These are phyloP conservation scores for Penicillium pancosmium DNA, from an alignment of 495 filamentous ascomycete genomes.

Conservation along the genomic window DNA sequence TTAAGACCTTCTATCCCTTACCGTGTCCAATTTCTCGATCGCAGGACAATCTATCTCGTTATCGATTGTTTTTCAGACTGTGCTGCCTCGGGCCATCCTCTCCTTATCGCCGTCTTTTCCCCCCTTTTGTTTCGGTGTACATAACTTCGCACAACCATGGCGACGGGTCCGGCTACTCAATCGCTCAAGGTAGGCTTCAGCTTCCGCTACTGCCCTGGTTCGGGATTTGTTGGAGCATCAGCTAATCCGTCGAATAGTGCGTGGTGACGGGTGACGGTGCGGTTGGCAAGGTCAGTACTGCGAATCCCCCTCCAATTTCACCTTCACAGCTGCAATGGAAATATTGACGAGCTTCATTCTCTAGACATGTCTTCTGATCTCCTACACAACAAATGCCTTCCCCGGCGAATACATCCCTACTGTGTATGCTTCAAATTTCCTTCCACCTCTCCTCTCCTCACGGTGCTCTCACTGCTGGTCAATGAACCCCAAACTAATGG, in stretches of 20 bases:
- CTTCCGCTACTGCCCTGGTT: conserved; percentile 1
- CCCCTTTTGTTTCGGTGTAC: conserved; percentile 22
- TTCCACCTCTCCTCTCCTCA: conserved; percentile 1
- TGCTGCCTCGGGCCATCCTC: conserved; percentile 1
- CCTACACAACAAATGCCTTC: conserved; percentile 98
- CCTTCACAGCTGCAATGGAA: conserved; percentile 5
- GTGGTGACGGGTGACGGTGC: conserved; percentile 99
- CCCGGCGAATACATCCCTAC: conserved; percentile 99
- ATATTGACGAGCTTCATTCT: conserved; percentile 17
- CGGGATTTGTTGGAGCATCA: conserved; percentile 9
- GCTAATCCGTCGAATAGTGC: conserved; percentile 60
- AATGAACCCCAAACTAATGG: conserved; percentile 3
- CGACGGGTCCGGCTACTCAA: conserved; percentile 68
- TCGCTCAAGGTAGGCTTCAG: conserved; percentile 65
- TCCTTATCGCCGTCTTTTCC: conserved; percentile 20
- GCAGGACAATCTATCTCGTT: not conserved
- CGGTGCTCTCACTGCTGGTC: not conserved
- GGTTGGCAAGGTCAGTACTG: conserved; percentile 82
- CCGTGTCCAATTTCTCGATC: not conserved
- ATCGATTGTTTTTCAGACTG: conserved; percentile 4
- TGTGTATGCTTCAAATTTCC: conserved; percentile 66
- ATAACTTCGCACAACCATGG: conserved; percentile 51
- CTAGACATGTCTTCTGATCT: conserved; percentile 98
- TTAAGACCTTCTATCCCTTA: conserved; percentile 5
- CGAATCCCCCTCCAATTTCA: conserved; percentile 1